Base-by-base conservation (phyloP, 176 grass and related monocot species). In the Saccharum officinarum region DNA sequence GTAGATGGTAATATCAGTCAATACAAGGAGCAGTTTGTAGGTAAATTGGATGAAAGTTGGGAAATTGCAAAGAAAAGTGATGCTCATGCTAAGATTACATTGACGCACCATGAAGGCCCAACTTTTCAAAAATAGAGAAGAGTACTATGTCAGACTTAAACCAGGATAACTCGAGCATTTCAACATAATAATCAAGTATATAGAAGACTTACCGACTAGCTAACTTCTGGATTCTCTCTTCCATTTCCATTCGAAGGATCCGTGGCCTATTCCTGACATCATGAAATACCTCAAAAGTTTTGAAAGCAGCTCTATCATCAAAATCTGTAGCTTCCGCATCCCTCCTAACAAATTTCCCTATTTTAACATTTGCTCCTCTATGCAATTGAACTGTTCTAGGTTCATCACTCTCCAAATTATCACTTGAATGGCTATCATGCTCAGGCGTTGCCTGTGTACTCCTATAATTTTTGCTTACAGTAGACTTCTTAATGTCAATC, bases 251-350 rank as follows among this genome's bases (percentile, higher is more conserved):
- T 85, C 84, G 92, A 77, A 98, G 89, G 85, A 94, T 90, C 61
- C 91, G 80, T 89, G 97, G 93, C 37, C 97, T 90, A 68, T 95
- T 92, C 75, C 86, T 92, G 50, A 98, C 84, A 91, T 98, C 97
- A 45, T 88, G 92, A 70, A 98, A 95, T 74, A 89, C 88, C 84
- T 98, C 86, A 65, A 95, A 98, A 83, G 86, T 88, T 61, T 89
- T 95, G 85, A 98, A 98, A 85, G 97, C 97, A 84, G 97, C 88
- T 90, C 91, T 95, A 80, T 95, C 88, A 40, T 94, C 89, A 75
- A 85, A 37, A 25, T 79, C 73, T 40, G 28, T 67, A 68, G 75
- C 39, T 69, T 86, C 74, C 4, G 36, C 8, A 82, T 91, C 84
- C 45, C 67, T 87, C 79, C 76, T 85, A 73, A 55, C 15, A 79